Percentiles rank a stretch among this genome's conserved stretches.
These are phyloP conservation scores for Astrothelium macrocarpum DNA, from an alignment of 495 filamentous ascomycete genomes.

Conservation along the genomic window DNA sequence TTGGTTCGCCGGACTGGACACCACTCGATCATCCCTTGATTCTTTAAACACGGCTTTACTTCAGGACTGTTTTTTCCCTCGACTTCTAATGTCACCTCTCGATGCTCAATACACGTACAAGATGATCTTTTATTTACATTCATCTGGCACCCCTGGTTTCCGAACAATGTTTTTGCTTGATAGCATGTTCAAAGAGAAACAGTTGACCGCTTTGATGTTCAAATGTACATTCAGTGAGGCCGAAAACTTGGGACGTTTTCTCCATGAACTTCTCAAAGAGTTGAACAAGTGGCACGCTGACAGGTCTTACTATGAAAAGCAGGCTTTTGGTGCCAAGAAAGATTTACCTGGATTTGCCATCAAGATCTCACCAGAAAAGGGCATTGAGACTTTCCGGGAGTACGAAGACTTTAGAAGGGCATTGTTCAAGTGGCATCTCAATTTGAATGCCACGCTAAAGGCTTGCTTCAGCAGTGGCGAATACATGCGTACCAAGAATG, in stretches of 20 bases:
- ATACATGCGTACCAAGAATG: constrained; percentile 97
- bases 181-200: constrained; percentile 69
- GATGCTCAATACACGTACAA: constrained; percentile 82
- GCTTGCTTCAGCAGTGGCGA: constrained; percentile 66
- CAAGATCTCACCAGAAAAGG: constrained; percentile 48
- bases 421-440: constrained; percentile 81
- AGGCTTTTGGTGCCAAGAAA: constrained; percentile 56
- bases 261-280: constrained; percentile 69
- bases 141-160: constrained; percentile 72
- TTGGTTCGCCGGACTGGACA: constrained; percentile 60
- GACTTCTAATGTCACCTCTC: constrained; percentile 68
- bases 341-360: constrained; percentile 62
- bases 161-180: constrained; percentile 76
- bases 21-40: constrained; percentile 52
- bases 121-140: constrained; percentile 78
- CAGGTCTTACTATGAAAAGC: constrained; percentile 64
- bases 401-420: constrained; percentile 79
- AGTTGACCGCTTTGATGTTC: constrained; percentile 72
- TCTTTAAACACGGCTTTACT: constrained; percentile 57
- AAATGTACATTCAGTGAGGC: constrained; percentile 81
- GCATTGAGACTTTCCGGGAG: constrained; percentile 56
- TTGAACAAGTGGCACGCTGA: constrained; percentile 76
- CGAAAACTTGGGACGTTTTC: constrained; percentile 79
- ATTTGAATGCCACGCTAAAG: constrained; percentile 64
- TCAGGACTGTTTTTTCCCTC: constrained; percentile 83